Evolutionary conservation across 805 yeast species (phyloP), one percentile per base, ranked within the genome.

Genomic region (Teunomyces kruisii): DNA sequence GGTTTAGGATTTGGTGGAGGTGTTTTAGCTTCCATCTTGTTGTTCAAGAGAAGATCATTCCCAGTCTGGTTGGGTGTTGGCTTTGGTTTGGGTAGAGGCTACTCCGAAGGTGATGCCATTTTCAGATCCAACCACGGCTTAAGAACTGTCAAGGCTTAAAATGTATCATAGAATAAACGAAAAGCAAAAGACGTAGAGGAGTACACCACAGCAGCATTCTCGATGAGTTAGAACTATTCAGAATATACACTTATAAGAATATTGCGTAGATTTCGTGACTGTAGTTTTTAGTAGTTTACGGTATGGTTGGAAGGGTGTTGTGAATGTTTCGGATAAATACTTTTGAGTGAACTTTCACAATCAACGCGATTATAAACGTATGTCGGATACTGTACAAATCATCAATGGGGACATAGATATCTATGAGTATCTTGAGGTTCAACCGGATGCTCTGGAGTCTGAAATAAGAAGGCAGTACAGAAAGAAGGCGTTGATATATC

Each of bases 1-100:
- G 96, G 97, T 14, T 78, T 94, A 52, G 99, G 99, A 41, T 84
- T 94, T 56, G 98, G 98, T 53, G 94, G 85, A 38, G 99, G 99
- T 70, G 96, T 94, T 28, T 79, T 92, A 47, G 87, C 95, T 37
- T 88, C 97, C 7, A 95, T 91, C 36, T 70, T 94, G 48, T 71
- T 94, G 46, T 94, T 94, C 77, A 88, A 79, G 68, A 88, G 98
- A 77, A 84, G 98, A 70, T 79, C 96, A 8, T 94, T 90, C 83
- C 99, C 99, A 44, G 98, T 92, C 35, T 91, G 97, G 96, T 70
- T 92, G 50, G 99, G 99, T 54, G 72, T 90, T 53, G 99, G 99
- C 31, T 92, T 94, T 60, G 99, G 99, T 55, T 79, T 91, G 51
- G 99, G 99, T 54, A 86, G 97, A 75, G 97, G 97, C 44, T 94